phyloP scores from a whole-genome alignment of 73 alveolate genomes.

The Tetrahymena elliotti region DNA sequence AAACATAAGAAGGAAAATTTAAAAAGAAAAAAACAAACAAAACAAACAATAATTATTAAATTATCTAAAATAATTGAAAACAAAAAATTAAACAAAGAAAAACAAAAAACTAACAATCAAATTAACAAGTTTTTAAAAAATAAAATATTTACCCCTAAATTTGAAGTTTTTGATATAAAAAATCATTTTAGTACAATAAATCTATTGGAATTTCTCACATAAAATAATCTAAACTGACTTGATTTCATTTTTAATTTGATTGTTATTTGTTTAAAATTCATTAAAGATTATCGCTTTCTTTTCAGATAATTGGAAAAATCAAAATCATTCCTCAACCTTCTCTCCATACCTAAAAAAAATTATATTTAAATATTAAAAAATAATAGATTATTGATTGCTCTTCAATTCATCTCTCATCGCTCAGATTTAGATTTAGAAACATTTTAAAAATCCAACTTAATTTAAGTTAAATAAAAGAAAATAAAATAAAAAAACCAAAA shows the following conservation, averaged over 20 bases:
- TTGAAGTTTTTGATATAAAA: not conserved
- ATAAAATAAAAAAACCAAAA: too few species aligned
- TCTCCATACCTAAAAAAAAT: not conserved
- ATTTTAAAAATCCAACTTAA: not conserved
- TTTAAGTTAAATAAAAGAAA: too few species aligned
- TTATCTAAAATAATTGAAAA: not conserved
- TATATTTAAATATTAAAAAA: not conserved
- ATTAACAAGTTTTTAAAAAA: not conserved
- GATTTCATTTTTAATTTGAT: not conserved
- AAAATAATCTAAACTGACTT: not conserved
- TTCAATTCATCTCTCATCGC: not conserved
- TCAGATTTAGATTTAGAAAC: not conserved
- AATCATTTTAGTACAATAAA: not conserved
- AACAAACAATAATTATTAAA: not conserved
- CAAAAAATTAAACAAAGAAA: not conserved
- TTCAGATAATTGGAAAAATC: not conserved
- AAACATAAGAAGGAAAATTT: not conserved
- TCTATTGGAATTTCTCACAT: not conserved
- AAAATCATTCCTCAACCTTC: not conserved
- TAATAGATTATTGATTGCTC: not conserved
- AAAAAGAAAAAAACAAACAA: not conserved
- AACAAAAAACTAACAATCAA: not conserved
- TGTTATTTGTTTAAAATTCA: not conserved
- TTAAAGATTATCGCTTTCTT: too few species aligned
- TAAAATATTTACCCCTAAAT: not conserved